Conservation (phyloP, 2,329 filamentous ascomycete genomes). For the Graphium sp. region DNA sequence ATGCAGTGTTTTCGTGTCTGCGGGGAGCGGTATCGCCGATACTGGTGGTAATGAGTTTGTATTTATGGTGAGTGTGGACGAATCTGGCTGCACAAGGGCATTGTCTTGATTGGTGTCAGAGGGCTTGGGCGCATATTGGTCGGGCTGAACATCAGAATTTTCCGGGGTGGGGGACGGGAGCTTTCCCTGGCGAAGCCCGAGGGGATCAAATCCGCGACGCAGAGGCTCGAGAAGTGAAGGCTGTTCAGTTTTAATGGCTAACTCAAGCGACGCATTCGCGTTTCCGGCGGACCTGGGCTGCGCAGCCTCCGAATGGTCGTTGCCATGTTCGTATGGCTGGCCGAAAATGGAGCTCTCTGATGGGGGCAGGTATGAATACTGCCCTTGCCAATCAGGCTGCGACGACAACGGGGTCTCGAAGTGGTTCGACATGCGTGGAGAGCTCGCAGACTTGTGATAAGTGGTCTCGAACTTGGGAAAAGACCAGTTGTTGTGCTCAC, state of each 20-base stretch:
- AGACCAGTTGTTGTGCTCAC: constrained; percentile 38
- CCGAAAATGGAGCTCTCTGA: constrained; percentile 25
- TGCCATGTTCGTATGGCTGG: constrained; percentile 24
- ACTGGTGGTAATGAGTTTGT: constrained; percentile 16
- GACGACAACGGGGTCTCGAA: constrained; percentile 33
- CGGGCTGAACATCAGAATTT: constrained; percentile 11
- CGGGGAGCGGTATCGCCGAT: no score
- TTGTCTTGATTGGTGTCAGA: constrained; percentile 19
- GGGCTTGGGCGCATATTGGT: constrained; percentile 15
- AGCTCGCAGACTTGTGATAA: constrained; percentile 24
- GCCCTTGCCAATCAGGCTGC: constrained; percentile 39
- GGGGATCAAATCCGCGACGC: constrained; percentile 19
- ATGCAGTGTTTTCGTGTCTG: no score
- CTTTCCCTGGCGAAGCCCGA: constrained; percentile 23
- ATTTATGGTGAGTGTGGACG: constrained; percentile 18
- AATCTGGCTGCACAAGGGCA: constrained; percentile 19
- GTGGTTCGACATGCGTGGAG: constrained; percentile 39
- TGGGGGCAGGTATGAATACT: constrained; percentile 31
- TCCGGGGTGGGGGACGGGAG: constrained; percentile 19
- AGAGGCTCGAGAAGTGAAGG: constrained; percentile 7
- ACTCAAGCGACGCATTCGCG: constrained; percentile 10
- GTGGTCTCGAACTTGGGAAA: constrained; percentile 32
- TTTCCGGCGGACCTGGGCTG: constrained; percentile 17
- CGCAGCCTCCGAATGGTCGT: constrained; percentile 15
- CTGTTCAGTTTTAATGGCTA: neutral